Evolutionary conservation across 148 eudicot species (phyloP).

Genomic region (Agrostemma githago): DNA sequence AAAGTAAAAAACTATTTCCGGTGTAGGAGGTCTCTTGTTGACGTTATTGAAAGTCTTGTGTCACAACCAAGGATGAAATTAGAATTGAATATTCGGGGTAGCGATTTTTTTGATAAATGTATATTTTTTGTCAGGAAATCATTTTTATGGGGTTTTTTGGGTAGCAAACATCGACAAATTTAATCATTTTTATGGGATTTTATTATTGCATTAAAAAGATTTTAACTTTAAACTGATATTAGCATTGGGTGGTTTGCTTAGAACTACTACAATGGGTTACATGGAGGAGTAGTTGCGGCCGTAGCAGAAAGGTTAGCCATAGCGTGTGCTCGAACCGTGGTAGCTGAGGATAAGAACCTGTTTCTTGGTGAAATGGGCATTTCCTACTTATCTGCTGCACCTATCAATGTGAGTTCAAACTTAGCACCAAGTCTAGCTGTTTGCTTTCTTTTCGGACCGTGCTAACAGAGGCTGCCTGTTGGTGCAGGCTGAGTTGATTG

Average conservation of each 20-base stretch:
- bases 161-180: no score
- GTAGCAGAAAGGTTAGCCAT: conserved; percentile 57
- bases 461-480: background rate
- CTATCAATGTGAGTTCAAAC: conserved; percentile 42
- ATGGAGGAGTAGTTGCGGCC: conserved; percentile 80
- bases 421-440: background rate
- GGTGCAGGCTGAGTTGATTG: conserved; percentile 48
- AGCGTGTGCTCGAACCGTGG: conserved; percentile 84
- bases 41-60: no score
- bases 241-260: conserved; percentile 16
- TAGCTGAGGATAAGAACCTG: conserved; percentile 58
- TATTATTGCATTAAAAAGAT: background rate
- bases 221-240: background rate
- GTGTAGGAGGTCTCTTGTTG: no score
- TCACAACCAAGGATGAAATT: no score
- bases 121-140: no score
- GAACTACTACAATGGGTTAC: conserved; percentile 64
- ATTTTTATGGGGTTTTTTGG: no score
- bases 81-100: no score
- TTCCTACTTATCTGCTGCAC: conserved; percentile 72
- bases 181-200: no score
- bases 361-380: conserved; percentile 68
- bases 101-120: no score
- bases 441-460: no score
- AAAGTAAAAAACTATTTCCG: no score